Base-by-base conservation (phyloP, 768 basidiomycete genomes). In the Pleurotus platypus region DNA sequence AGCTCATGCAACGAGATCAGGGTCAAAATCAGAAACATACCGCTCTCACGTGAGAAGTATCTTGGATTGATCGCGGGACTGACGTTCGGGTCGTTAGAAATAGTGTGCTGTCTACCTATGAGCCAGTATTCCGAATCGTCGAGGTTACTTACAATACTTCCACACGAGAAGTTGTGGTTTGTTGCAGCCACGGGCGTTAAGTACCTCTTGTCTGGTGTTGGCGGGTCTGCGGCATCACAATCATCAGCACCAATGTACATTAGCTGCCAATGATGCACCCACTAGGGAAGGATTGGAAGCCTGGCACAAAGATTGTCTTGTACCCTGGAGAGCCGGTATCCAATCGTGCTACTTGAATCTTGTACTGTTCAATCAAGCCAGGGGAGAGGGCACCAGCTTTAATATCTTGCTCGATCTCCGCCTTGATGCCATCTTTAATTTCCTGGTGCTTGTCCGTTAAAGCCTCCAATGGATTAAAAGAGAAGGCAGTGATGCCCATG, bases 81-180 rank as follows among this genome's bases (percentile, higher is more conserved):
- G 7, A 16, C n/a, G 49, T 22, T 50, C 12, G 49, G 49, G 4
- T 50, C 49, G 30, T 37, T 50, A 30, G 49, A 50, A 26, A 26
- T 12, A 5, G 49, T 2, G 27, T 50, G 49, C 49, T 50, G 15
- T 7, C 7, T 5, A 30, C 27, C 1, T 5, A 30, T 30, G 6
- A 30, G 27, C 27, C 4, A 30, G 6, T 7, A 30, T 30, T 30
- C 27, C 26, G 26, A 27, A 27, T 27, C 26, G 26, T n/a, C 49
- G 46, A 2, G 2, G 49, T 24, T 24, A 30, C 49, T 27, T 3
- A 50, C 49, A 26, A 35, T 45, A 9, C n/a, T 26, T 49, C 80
- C 80, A 12, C 73, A 64, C 26, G 71, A 69, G 60, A 73, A 68
- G 1, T 74, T 70, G 58, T 72, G 73, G 50, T 69, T 69, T 1